Percentiles rank a stretch among this genome's conserved stretches.
These are phyloP conservation scores for Podospora comata DNA, from an alignment of 495 filamentous ascomycete species.

Conservation along the genomic window DNA sequence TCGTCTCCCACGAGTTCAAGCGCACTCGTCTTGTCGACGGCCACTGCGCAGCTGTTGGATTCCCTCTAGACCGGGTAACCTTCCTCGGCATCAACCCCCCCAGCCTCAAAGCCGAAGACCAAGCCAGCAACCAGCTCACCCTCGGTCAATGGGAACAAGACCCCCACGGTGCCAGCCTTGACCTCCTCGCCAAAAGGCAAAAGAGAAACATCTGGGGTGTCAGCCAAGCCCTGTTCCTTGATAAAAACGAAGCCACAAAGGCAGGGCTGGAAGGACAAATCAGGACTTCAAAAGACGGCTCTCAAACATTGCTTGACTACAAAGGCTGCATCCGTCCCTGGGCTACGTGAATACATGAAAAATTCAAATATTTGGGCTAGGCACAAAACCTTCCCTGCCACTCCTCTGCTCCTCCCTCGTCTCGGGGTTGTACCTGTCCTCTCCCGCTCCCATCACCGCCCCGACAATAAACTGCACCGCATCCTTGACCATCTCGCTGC, in stretches of 20 bases:
- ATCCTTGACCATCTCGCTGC: conserved; percentile 66
- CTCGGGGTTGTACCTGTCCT: conserved; percentile 4
- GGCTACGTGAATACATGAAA: background rate
- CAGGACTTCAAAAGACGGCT: conserved; percentile 24
- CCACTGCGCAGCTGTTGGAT: conserved; percentile 64
- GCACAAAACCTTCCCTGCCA: background rate
- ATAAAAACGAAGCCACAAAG: conserved; percentile 24
- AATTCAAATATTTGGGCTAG: background rate
- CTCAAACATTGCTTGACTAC: conserved; percentile 36
- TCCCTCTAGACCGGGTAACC: conserved; percentile 44
- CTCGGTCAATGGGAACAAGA: conserved; percentile 49
- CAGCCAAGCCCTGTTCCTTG: conserved; percentile 38
- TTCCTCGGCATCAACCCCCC: conserved; percentile 72
- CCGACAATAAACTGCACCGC: conserved; percentile 63
- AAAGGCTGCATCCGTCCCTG: background rate
- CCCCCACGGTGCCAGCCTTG: conserved; percentile 45
- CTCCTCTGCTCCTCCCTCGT: background rate
- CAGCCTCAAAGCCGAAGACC: conserved; percentile 38
- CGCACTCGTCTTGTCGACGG: conserved; percentile 59
- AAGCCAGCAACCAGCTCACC: conserved; percentile 41
- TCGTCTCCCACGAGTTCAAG: conserved; percentile 78
- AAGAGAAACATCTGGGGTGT: conserved; percentile 49
- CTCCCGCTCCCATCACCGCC: conserved; percentile 37
- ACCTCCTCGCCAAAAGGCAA: conserved; percentile 47
- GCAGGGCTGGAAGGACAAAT: conserved; percentile 9